Percentiles rank a stretch among this genome's conserved stretches.
These are phyloP conservation scores for Spathaspora hagerdaliae DNA, from an alignment of 805 yeast species.

Conservation along the genomic window DNA sequence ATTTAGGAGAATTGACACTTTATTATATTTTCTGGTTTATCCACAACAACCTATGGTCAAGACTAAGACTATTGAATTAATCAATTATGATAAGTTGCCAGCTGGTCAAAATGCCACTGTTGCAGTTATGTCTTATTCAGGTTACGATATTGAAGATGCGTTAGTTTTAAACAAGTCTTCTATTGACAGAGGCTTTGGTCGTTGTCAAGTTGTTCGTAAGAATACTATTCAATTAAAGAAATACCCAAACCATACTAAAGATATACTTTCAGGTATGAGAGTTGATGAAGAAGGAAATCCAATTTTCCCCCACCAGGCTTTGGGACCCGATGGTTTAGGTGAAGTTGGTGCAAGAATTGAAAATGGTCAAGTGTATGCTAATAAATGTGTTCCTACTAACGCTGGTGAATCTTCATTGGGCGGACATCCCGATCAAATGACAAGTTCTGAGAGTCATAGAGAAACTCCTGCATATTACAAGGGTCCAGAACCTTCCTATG, in stretches of 20 bases:
- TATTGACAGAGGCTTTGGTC: slow-evolving; percentile 93
- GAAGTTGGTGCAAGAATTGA: slow-evolving; percentile 91
- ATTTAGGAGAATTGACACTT: slow-evolving; percentile 90
- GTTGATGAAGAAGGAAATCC: slow-evolving; percentile 79
- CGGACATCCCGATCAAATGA: slow-evolving; percentile 20
- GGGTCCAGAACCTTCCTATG: slow-evolving; percentile 93
- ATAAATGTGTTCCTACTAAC: slow-evolving; percentile 87
- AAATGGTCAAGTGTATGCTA: slow-evolving; percentile 90
- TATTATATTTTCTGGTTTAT: slow-evolving; percentile 92
- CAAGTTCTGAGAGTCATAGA: slow-evolving; percentile 59
- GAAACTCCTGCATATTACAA: slow-evolving; percentile 90
- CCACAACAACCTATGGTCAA: slow-evolving; percentile 99
- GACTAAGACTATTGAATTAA: slow-evolving; percentile 92
- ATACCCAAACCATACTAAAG: slow-evolving; percentile 91
- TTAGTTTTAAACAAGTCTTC: slow-evolving; percentile 90
- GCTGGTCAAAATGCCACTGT: slow-evolving; percentile 99
- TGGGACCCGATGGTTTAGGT: slow-evolving; percentile 95
- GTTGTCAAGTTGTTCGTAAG: slow-evolving; percentile 93
- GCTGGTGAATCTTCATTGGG: slow-evolving; percentile 65
- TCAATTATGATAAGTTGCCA: slow-evolving; percentile 92
- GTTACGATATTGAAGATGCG: slow-evolving; percentile 99
- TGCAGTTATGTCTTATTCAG: slow-evolving; percentile 98
- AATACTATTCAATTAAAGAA: slow-evolving; percentile 86
- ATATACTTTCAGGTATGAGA: slow-evolving; percentile 87
- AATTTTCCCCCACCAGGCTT: slow-evolving; percentile 76